Evolutionary conservation across 257 asterid species (phyloP), one percentile per base, ranked within the genome.

Genomic region (Buddleja alternifolia): DNA sequence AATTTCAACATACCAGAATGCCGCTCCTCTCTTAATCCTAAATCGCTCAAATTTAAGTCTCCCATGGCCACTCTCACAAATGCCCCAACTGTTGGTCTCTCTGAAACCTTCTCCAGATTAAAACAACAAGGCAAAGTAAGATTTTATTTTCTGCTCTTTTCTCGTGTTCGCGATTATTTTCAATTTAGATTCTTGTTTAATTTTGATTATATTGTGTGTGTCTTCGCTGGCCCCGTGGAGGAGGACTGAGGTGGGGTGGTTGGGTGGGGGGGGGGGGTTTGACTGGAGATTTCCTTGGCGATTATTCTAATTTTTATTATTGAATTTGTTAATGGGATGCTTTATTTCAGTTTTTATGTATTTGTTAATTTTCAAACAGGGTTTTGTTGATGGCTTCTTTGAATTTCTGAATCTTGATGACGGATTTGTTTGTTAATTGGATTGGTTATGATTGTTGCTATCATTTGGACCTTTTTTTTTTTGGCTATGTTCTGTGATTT

Each of bases 51-150:
- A 23, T 59, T 68, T 39, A 63, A 69, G 67, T 58, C 82, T 63
- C 69, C 68, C 25, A 81, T 76, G 86, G 89, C 85, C 20, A 39
- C 77, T 19, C 70, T 73, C 80, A 41, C 24, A 63, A 46, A 79
- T 10, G 72, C 60, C 19, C 48, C 82, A 20, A 48, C 86, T 6
- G 61, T 54, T 48, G 84, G 86, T 8, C 75, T 84, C 39, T 63
- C 84, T 41, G 78, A 81, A 44, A 84, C 89, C 63, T 84, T 84
- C 67, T 58, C 78, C 40, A 81, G 40, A 4, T 64, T 84, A 55
- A 84, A 59, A 64, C 25, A 74, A 69, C 75, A 78, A 57, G 86
- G 89, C 66, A 78, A 81, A 75, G 89, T 84, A 78, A 12, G 72
- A 8, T 24, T 60, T 52, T 3, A 3, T 10, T 6, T 46, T 11